These are phyloP conservation scores for Pichia paraexigua DNA, from an alignment of 805 yeast species.

Conservation along the genomic window DNA sequence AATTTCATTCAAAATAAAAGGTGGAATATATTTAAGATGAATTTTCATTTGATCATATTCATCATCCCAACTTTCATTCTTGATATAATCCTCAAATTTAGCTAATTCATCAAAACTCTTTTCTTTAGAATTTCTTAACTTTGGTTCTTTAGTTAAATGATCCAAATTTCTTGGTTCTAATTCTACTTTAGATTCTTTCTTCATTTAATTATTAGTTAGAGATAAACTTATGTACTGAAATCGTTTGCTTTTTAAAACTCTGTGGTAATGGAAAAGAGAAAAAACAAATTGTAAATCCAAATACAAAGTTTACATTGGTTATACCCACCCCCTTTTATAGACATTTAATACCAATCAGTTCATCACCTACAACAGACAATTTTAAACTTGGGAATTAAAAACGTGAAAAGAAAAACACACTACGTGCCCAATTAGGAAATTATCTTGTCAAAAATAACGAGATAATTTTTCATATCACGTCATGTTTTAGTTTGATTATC, in stretches of 20 bases:
- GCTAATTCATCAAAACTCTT: slow-evolving; percentile 48
- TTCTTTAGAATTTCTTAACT: slow-evolving; percentile 20
- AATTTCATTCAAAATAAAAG: slow-evolving; percentile 57
- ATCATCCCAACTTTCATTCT: slow-evolving; percentile 68
- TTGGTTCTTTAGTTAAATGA: slow-evolving; percentile 22
- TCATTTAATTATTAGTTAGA: slow-evolving; percentile 1
- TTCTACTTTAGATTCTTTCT: slow-evolving; percentile 19
- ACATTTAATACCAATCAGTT: neutral
- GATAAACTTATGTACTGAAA: neutral
- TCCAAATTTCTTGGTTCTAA: slow-evolving; percentile 23
- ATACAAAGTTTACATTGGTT: too few relatives aligned
- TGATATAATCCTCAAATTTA: slow-evolving; percentile 54
- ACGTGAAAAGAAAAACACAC: neutral
- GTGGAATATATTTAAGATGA: slow-evolving; percentile 60
- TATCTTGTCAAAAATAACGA: neutral
- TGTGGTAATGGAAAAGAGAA: too few relatives aligned
- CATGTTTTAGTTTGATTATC: too few relatives aligned
- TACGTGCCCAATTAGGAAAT: neutral
- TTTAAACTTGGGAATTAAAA: too few relatives aligned
- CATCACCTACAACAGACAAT: neutral
- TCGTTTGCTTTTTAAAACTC: neutral
- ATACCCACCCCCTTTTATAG: neutral
- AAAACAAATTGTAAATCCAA: neutral
- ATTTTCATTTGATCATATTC: slow-evolving; percentile 64
- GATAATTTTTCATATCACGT: neutral